A percentile compares a stretch with the other conserved stretches of the same genome.
These are phyloP conservation scores for Oryza brachyantha DNA, from an alignment of 176 grass and related monocot genomes.

Conservation along the genomic window DNA sequence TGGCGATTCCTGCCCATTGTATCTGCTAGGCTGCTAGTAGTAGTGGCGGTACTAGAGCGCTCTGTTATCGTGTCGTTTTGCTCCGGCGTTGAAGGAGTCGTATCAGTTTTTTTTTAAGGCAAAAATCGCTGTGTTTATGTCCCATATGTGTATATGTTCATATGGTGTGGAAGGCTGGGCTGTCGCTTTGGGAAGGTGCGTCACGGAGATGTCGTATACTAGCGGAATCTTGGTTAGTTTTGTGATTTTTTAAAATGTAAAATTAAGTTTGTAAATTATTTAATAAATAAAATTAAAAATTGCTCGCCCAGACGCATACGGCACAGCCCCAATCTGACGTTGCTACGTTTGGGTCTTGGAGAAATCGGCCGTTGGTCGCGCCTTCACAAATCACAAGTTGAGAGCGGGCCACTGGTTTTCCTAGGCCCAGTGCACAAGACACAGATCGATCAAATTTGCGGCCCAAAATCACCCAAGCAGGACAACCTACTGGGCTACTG, in stretches of 20 bases:
- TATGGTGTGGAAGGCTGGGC: background rate
- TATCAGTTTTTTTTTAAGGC: background rate
- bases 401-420: background rate
- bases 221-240: no score
- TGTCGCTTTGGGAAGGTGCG: no score
- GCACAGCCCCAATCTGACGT: background rate
- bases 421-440: no score
- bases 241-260: no score
- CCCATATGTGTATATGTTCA: background rate
- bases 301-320: background rate
- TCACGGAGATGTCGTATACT: background rate
- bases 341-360: background rate
- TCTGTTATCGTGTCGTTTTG: background rate
- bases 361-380: no score
- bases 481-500: no score
- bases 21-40: background rate
- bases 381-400: background rate
- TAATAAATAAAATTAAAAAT: no score
- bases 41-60: background rate
- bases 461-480: background rate
- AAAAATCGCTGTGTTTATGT: background rate
- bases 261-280: no score
- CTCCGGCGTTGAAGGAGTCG: background rate
- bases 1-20: background rate
- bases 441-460: background rate